Conservation (phyloP, 2,329 filamentous ascomycete species). For the Fusarium albidum region DNA sequence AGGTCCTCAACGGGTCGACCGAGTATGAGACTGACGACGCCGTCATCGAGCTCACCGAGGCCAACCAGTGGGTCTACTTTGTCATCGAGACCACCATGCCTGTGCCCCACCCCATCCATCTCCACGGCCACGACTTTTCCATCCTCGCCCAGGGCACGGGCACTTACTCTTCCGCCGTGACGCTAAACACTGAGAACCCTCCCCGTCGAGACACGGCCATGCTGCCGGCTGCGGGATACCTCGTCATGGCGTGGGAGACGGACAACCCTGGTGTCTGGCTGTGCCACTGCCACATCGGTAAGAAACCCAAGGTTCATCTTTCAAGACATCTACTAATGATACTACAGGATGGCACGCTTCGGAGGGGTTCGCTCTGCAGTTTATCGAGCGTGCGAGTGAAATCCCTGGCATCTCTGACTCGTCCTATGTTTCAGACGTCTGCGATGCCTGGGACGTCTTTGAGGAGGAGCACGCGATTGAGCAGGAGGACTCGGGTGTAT, state of each 20-base stretch:
- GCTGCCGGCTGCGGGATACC: conserved; percentile 52
- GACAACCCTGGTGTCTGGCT: conserved; percentile 60
- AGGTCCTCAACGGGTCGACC: conserved; percentile 25
- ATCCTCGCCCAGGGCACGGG: conserved; percentile 38
- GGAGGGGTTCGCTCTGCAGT: conserved; percentile 25
- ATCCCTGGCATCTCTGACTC: neutral
- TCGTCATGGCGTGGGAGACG: conserved; percentile 59
- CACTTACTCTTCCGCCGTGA: conserved; percentile 19
- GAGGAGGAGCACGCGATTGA: conserved; percentile 2
- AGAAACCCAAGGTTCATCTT: too few relatives aligned
- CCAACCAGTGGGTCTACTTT: conserved; percentile 43
- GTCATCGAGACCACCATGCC: conserved; percentile 36
- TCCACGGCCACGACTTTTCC: conserved; percentile 48
- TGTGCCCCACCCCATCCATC: conserved; percentile 47
- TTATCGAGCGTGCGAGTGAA: conserved; percentile 15
- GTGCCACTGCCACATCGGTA: conserved; percentile 58
- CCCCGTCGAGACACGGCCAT: conserved; percentile 61
- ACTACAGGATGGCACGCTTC: conserved; percentile 19
- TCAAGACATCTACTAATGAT: neutral
- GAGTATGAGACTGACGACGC: conserved; percentile 32
- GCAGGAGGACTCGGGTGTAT: conserved; percentile 24
- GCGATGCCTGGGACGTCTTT: conserved; percentile 5
- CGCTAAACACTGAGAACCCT: conserved; percentile 49
- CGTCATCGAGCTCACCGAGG: conserved; percentile 40
- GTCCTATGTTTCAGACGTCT: conserved; percentile 8